phyloP scores from a whole-genome alignment of 345 rosid genomes.

The Pseudoturritis turrita region DNA sequence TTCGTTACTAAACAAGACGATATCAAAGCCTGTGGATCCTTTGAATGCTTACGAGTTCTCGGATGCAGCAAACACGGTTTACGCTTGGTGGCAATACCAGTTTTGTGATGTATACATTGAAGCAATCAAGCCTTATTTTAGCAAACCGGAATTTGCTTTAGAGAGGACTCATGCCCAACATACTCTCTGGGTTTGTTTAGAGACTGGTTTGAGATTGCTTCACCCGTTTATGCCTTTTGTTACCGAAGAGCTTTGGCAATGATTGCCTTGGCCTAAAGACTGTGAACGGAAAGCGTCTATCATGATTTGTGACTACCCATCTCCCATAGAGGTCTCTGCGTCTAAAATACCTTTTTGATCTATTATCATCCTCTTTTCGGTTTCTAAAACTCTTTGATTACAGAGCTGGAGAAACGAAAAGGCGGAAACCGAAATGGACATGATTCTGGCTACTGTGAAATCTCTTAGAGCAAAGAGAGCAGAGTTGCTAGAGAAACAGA shows the following conservation, averaged over 20 bases:
- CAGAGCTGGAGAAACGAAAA: constrained; percentile 46
- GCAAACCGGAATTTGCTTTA: not conserved
- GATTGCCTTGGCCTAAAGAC: constrained; percentile 45
- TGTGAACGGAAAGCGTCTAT: constrained; percentile 48
- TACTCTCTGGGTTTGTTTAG: constrained; percentile 66
- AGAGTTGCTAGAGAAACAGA: constrained; percentile 53
- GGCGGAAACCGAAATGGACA: constrained; percentile 66
- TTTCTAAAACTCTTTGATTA: too few species aligned
- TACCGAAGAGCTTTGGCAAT: constrained; percentile 85
- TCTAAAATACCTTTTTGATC: not conserved
- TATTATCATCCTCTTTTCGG: not conserved
- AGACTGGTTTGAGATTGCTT: constrained; percentile 64
- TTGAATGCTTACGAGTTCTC: constrained; percentile 57
- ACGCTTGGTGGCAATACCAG: constrained; percentile 87
- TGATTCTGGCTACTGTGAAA: constrained; percentile 57
- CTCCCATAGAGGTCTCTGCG: constrained; percentile 33
- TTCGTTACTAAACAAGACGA: constrained; percentile 60
- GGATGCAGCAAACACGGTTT: constrained; percentile 51
- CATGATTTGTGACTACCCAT: constrained; percentile 62
- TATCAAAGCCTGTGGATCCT: constrained; percentile 43
- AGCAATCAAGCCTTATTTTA: constrained; percentile 65
- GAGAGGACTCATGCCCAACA: constrained; percentile 50
- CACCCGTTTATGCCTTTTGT: constrained; percentile 89
- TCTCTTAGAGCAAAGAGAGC: constrained; percentile 58
- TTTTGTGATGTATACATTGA: constrained; percentile 82